Evolutionary conservation across 2,329 filamentous ascomycete genomes (phyloP), one percentile per base, ranked within the genome.

Genomic region (Epichloe typhina): DNA sequence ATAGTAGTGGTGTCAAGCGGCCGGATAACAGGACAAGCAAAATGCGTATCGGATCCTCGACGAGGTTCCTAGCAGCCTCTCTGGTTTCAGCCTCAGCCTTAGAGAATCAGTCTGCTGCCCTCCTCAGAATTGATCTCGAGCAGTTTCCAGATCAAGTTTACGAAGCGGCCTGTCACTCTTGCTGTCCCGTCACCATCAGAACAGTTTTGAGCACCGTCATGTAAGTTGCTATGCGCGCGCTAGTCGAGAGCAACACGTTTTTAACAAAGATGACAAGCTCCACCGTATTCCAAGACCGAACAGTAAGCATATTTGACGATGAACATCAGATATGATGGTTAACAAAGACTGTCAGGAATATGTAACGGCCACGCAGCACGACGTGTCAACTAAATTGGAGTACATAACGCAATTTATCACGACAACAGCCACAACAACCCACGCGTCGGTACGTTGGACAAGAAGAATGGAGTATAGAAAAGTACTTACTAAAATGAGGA

Each of bases 401-500:
- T 53, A 52, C 38, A 56, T 53, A n/a, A 59, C 58, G 17, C 19
- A 56, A 15, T 55, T 50, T 40, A 47, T 53, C 21, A 59, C 58
- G 5, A 53, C 40, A 7, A 59, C 58, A 4, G 52, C 51, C 8
- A 54, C 49, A 11, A 42, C 45, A 17, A 55, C 54, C 15, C 53
- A 52, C 21, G 21, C 51, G 37, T 54, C 42, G 17, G 58, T 58
- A 53, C 47, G 53, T 33, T 26, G 40, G 9, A 33, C 2, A 13
- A 41, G 12, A 23, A 26, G 8, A 45, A 13, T 26, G 17, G 12
- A 9, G 8, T 9, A 17, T 7, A 8, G 9, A 35, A 26, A 3
- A 26, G 12, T 31, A 43, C n/a, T n/a, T 50, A 23, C 49, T 52
- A 38, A 56, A 35, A n/a, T 26, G 17, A 8, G 8, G n/a, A 21